Base-by-base conservation (phyloP, 1,284 basidiomycete genomes). In the Puccinia horiana region DNA sequence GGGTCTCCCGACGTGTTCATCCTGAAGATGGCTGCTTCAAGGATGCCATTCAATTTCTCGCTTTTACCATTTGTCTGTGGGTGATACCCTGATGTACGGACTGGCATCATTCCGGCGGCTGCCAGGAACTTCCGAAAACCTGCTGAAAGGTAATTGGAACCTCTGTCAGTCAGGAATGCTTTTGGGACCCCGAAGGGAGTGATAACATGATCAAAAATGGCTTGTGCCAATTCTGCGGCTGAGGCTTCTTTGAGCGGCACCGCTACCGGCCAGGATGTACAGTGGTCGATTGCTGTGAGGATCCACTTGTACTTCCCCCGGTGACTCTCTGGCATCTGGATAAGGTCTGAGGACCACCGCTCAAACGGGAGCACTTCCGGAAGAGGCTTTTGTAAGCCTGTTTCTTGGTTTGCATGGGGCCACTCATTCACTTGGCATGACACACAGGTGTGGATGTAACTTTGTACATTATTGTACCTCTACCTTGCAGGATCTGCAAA, bases 31-130 rank as follows among this genome's bases (percentile, higher is more conserved):
- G 63, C 63, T 5, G 63, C 37, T 14, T 67, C 63, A 0, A 67
- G 40, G 11, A 67, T 42, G 0, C 63, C 40, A 44, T 67, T 67
- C 2, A n/a, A 67, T 9, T 40, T 1, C 9, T 67, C 40, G 26
- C 3, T 42, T 20, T 67, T 67, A n/a, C 63, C 63, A 35, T 67
- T 67, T 5, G 63, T 67, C 63, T 67, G 63, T 8, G 63, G 63
- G 14, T 67, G 63, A 23, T 67, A 67, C 4, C 63, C 63, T 6
- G 29, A 67, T 2, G 40, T 67, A 67, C 9, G 32, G 32, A 63
- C 40, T 26, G 56, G 8, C 37, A n/a, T 67, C 40, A 67, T 40
- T 6, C 23, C 40, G 2, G 37, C 35, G 1, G 63, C 63, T 26
- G 20, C 37, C 20, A 67, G 40, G 63, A 67, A 67, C 1, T 42